These are phyloP conservation scores for Collariella sp. DNA, from an alignment of 495 filamentous ascomycete species.

Conservation along the genomic window DNA sequence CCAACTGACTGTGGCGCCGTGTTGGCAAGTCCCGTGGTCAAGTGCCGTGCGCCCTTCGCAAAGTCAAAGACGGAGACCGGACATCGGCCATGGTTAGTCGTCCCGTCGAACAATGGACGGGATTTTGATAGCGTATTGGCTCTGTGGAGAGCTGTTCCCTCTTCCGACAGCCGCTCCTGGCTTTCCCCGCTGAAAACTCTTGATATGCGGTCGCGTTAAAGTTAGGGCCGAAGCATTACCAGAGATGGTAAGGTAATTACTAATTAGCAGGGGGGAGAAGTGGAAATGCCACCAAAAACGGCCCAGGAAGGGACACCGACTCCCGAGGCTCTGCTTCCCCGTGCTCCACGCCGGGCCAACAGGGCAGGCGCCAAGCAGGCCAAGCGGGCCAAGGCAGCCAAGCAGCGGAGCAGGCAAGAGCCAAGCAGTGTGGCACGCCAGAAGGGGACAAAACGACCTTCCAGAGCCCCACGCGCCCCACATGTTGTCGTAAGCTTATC, in stretches of 20 bases:
- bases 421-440: background rate
- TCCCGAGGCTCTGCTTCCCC: background rate
- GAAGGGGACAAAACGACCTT: background rate
- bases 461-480: background rate
- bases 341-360: background rate
- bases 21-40: too few relatives aligned
- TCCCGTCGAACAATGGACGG: too few relatives aligned
- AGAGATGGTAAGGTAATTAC: background rate
- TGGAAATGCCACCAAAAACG: background rate
- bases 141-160: too few relatives aligned
- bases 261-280: constrained; percentile 1
- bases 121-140: too few relatives aligned
- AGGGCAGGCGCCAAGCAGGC: background rate
- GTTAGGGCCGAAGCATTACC: background rate
- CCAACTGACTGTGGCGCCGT: too few relatives aligned
- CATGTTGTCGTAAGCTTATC: constrained; percentile 18
- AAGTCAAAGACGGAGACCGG: too few relatives aligned
- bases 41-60: too few relatives aligned
- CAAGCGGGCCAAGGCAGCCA: constrained; percentile 12
- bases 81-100: too few relatives aligned
- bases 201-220: constrained; percentile 7
- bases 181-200: too few relatives aligned
- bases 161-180: too few relatives aligned
- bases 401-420: constrained; percentile 2
- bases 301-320: too few relatives aligned